Conservation (phyloP, 192 early-diverging fungal species). For the Geranomyces variabilis region DNA sequence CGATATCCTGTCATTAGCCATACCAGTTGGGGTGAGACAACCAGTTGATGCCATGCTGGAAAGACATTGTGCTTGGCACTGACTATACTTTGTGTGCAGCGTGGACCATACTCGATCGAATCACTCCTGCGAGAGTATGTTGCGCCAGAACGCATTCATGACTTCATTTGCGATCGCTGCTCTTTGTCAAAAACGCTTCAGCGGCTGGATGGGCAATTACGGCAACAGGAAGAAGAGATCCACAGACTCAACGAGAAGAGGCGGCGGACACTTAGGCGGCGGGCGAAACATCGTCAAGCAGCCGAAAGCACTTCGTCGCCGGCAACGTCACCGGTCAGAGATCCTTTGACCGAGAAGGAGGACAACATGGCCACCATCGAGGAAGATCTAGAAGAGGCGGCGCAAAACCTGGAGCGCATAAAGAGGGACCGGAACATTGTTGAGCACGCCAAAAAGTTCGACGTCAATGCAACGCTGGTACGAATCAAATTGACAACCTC, state of each 20-base stretch:
- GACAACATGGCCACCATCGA: background rate
- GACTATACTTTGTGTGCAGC: no score
- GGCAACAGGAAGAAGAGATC: constrained; percentile 11
- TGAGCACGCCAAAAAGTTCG: background rate
- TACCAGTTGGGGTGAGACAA: constrained; percentile 58
- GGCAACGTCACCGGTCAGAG: background rate
- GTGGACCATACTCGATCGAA: constrained; percentile 44
- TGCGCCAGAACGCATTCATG: constrained; percentile 64
- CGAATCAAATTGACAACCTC: no score
- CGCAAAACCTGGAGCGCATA: background rate
- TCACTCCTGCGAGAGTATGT: constrained; percentile 58
- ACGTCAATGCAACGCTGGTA: background rate
- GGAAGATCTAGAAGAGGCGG: background rate
- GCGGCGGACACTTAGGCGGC: background rate
- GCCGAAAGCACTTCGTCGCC: background rate
- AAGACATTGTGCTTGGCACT: no score
- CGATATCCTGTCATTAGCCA: constrained; percentile 74
- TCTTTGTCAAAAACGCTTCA: constrained; percentile 54
- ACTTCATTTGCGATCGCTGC: constrained; percentile 70
- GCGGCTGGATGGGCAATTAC: constrained; percentile 40
- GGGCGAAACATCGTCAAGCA: background rate
- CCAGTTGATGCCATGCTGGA: no score
- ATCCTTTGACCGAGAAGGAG: background rate
- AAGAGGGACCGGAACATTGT: background rate
- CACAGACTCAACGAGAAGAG: background rate